These are phyloP conservation scores for Vachellia pachyceras DNA, from an alignment of 306 rosid genomes.

Conservation along the genomic window DNA sequence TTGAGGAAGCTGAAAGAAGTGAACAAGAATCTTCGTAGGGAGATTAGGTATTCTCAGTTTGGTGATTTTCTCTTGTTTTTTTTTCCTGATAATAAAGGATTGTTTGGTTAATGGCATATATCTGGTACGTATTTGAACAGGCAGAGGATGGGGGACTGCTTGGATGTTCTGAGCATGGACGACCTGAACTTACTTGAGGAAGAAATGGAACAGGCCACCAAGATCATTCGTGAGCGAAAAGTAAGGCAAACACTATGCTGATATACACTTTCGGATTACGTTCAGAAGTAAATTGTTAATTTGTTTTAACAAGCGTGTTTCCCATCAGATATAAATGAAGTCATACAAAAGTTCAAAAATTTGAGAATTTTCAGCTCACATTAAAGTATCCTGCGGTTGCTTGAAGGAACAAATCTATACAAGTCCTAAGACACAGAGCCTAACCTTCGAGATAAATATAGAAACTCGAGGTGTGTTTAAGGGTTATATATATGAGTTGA, in stretches of 20 bases:
- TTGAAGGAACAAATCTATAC: neutral
- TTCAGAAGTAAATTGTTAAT: neutral
- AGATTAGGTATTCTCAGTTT: slow-evolving; percentile 62
- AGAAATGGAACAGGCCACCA: slow-evolving; percentile 65
- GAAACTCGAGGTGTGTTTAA: neutral
- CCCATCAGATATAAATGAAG: neutral
- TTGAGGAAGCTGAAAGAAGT: slow-evolving; percentile 67
- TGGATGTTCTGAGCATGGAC: slow-evolving; percentile 59
- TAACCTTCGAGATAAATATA: neutral
- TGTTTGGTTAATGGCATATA: neutral
- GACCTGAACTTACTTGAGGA: slow-evolving; percentile 65
- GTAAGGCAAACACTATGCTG: slow-evolving; percentile 31
- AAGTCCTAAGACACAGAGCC: neutral
- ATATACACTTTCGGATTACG: slow-evolving; percentile 11
- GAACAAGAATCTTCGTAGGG: slow-evolving; percentile 67
- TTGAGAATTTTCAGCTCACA: neutral
- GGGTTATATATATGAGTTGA: neutral
- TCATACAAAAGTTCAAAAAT: neutral
- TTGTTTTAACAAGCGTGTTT: neutral
- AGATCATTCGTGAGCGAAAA: slow-evolving; percentile 74
- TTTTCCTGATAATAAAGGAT: neutral
- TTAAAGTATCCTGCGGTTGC: neutral
- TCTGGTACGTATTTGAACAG: slow-evolving; percentile 35
- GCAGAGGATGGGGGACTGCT: slow-evolving; percentile 78
- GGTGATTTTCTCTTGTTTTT: neutral